Evolutionary conservation across 768 basidiomycete species (phyloP).

Genomic region (Asterophora lycoperdoides): DNA sequence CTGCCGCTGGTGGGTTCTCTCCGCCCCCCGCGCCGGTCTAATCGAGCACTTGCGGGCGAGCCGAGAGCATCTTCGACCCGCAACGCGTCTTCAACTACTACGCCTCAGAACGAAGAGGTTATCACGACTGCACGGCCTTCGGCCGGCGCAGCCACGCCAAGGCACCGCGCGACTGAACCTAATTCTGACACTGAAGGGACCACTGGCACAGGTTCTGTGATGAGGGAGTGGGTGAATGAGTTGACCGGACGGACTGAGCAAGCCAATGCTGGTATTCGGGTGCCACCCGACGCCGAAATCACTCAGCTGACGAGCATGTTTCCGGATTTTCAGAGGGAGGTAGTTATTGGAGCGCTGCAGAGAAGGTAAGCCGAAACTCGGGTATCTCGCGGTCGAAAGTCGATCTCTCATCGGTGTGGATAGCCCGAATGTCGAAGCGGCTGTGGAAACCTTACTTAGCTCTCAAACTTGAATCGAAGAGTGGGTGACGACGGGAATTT

Average conservation of each 20-base stretch:
- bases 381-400: slow-evolving; percentile 10
- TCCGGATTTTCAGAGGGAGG: slow-evolving; percentile 69
- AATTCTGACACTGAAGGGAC: slow-evolving; percentile 19
- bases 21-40: slow-evolving; percentile 59
- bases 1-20: slow-evolving; percentile 65
- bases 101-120: slow-evolving; percentile 48
- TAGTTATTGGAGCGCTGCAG: slow-evolving; percentile 73
- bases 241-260: slow-evolving; percentile 62
- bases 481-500: slow-evolving; percentile 2
- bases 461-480: slow-evolving; percentile 33
- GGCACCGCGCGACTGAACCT: slow-evolving; percentile 19
- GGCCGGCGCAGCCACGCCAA: slow-evolving; percentile 17
- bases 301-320: slow-evolving; percentile 76
- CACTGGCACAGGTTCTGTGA: slow-evolving; percentile 42
- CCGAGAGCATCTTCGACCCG: slow-evolving; percentile 19
- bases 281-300: slow-evolving; percentile 75
- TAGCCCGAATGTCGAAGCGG: slow-evolving; percentile 75
- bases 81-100: slow-evolving; percentile 16
- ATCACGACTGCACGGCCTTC: slow-evolving; percentile 56
- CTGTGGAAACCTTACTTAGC: slow-evolving; percentile 73
- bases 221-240: slow-evolving; percentile 79
- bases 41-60: slow-evolving; percentile 70
- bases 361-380: slow-evolving; percentile 54
- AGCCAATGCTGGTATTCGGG: slow-evolving; percentile 54
- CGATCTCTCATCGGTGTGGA: slow-evolving; percentile 6